These are phyloP conservation scores for Canavalia ensiformis DNA, from an alignment of 306 rosid species.

Conservation along the genomic window DNA sequence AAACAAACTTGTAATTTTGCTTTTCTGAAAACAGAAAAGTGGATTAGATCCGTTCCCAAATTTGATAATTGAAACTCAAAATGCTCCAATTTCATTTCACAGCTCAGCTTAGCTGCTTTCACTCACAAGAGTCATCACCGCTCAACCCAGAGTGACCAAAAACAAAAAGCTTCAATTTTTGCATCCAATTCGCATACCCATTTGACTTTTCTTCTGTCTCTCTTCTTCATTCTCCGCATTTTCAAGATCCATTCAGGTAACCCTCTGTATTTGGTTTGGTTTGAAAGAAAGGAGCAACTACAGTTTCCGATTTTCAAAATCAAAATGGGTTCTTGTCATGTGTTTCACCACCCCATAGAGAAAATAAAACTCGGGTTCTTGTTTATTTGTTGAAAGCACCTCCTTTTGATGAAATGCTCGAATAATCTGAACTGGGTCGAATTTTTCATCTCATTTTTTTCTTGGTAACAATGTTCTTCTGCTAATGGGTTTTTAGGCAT, in stretches of 20 bases:
- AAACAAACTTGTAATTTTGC: not conserved
- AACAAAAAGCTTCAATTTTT: constrained; percentile 38
- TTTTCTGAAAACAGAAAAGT: not conserved
- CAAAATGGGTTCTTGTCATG: constrained; percentile 1
- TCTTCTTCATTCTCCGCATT: constrained; percentile 39
- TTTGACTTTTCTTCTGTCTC: constrained; percentile 42
- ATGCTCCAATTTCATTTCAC: constrained; percentile 32
- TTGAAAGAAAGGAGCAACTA: constrained; percentile 28
- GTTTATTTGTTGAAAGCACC: not conserved
- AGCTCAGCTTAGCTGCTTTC: not conserved
- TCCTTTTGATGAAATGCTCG: constrained; percentile 38
- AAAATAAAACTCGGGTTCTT: constrained; percentile 23
- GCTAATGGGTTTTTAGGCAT: not conserved
- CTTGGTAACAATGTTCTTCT: constrained; percentile 8
- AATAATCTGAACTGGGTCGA: constrained; percentile 34
- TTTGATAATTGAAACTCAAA: constrained; percentile 27
- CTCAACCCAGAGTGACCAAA: constrained; percentile 35
- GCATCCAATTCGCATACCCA: constrained; percentile 43
- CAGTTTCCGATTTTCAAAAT: constrained; percentile 12
- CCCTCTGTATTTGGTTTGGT: not conserved
- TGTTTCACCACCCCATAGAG: not conserved
- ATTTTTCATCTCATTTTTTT: constrained; percentile 39
- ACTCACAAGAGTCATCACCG: constrained; percentile 25
- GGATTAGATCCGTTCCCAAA: constrained; percentile 46
- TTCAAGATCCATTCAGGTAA: constrained; percentile 48